Evolutionary conservation across 139 green algal species (phyloP).

Genomic region (Micractinium sp.): DNA sequence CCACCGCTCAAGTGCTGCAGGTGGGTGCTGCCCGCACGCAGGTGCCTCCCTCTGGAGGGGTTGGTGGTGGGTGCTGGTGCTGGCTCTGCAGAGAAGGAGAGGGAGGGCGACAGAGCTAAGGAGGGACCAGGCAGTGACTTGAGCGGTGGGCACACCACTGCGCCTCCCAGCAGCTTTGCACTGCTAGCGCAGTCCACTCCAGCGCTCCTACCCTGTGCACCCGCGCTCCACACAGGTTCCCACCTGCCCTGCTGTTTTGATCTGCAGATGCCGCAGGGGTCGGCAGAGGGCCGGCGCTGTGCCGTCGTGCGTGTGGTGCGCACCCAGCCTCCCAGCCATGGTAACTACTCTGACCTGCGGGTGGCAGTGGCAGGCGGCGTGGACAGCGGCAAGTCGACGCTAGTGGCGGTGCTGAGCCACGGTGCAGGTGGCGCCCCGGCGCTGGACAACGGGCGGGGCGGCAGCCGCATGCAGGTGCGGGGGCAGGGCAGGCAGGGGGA

Average conservation of each 20-base stretch:
- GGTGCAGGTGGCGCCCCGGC: conserved; percentile 67
- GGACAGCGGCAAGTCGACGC: conserved; percentile 83
- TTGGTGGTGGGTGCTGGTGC: too few relatives aligned
- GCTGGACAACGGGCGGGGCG: conserved; percentile 83
- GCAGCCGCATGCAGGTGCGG: conserved; percentile 78
- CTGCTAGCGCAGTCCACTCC: too few relatives aligned
- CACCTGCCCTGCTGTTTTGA: too few relatives aligned
- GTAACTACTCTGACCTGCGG: conserved; percentile 16
- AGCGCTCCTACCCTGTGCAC: too few relatives aligned
- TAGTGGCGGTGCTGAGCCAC: conserved; percentile 80
- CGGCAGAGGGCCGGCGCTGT: conserved; percentile 50
- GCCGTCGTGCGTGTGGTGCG: conserved; percentile 64
- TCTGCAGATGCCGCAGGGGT: conserved; percentile 42
- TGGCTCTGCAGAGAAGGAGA: too few relatives aligned
- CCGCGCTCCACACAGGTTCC: too few relatives aligned
- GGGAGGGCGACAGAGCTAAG: too few relatives aligned
- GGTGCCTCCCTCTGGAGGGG: too few relatives aligned
- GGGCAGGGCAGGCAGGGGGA: background rate
- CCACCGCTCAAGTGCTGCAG: conserved; percentile 46
- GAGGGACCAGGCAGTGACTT: too few relatives aligned
- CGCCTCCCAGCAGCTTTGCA: too few relatives aligned
- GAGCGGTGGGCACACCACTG: too few relatives aligned
- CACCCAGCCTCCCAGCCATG: background rate
- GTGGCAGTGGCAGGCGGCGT: conserved; percentile 71
- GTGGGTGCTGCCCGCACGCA: background rate